Evolutionary conservation across 2,329 filamentous ascomycete species (phyloP).

Genomic region (Cephalotrichum gorgonifer): DNA sequence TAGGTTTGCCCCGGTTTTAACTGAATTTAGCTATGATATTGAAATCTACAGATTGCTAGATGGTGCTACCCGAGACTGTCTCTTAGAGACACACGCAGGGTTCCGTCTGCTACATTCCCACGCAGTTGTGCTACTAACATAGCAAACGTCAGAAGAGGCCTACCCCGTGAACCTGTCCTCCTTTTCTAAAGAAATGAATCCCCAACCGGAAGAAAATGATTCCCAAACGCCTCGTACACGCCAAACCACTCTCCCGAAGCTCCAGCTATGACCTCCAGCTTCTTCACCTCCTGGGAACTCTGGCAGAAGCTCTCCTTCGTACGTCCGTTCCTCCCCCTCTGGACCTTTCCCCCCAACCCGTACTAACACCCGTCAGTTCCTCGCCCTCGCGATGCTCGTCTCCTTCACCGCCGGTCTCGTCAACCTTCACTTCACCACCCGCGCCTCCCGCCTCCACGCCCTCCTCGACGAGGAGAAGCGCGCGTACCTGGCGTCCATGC

Average conservation of each 20-base stretch:
- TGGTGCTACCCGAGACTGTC: neutral
- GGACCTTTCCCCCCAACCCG: too few relatives aligned
- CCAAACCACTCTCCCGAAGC: neutral
- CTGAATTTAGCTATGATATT: neutral
- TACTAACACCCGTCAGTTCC: neutral
- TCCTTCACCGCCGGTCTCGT: neutral
- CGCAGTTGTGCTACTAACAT: too few relatives aligned
- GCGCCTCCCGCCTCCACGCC: too few relatives aligned
- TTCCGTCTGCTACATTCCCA: neutral
- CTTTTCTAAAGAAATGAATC: neutral
- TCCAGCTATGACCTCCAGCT: slow-evolving; percentile 17
- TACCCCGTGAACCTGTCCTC: neutral
- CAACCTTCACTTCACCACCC: neutral
- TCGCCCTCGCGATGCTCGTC: neutral
- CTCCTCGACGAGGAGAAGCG: neutral
- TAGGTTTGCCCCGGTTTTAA: neutral
- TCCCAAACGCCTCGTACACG: too few relatives aligned
- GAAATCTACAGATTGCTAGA: neutral
- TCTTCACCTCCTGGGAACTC: slow-evolving; percentile 56
- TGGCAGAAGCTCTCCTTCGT: slow-evolving; percentile 82
- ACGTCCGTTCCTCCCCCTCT: slow-evolving; percentile 26
- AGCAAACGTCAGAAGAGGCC: too few relatives aligned
- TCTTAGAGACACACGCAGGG: neutral
- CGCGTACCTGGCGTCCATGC: too few relatives aligned
- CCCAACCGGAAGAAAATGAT: too few relatives aligned